Percentiles rank a stretch among this genome's conserved stretches.
Evolutionary conservation across 441 rosid species (phyloP).

Genomic region (Daphne laureola): DNA sequence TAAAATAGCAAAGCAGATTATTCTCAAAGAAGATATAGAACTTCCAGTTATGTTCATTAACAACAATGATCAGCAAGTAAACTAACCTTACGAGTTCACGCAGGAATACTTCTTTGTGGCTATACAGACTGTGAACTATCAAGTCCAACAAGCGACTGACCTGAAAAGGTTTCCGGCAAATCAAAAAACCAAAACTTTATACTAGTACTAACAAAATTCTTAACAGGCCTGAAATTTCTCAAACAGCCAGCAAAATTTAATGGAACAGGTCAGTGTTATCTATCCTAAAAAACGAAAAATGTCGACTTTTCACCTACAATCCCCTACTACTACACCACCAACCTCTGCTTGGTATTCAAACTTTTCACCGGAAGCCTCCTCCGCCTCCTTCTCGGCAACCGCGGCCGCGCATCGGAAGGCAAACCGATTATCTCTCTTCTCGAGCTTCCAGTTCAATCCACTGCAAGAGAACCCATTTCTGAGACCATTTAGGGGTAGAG

Average conservation of each 20-base stretch:
- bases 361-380: slow-evolving; percentile 75
- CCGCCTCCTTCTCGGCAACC: slow-evolving; percentile 76
- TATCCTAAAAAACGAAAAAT: background rate
- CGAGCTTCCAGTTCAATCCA: slow-evolving; percentile 53
- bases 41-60: no score
- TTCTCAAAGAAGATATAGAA: no score
- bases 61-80: background rate
- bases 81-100: slow-evolving; percentile 94
- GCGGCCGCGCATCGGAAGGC: slow-evolving; percentile 61
- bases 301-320: background rate
- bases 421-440: slow-evolving; percentile 39
- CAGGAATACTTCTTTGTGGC: slow-evolving; percentile 94
- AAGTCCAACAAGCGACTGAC: slow-evolving; percentile 89
- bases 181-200: background rate
- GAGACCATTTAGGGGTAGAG: slow-evolving; percentile 37
- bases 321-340: slow-evolving; percentile 20
- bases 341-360: slow-evolving; percentile 99
- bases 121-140: slow-evolving; percentile 97
- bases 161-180: slow-evolving; percentile 31
- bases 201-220: background rate
- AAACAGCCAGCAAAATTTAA: no score
- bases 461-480: slow-evolving; percentile 36
- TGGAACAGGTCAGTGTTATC: no score
- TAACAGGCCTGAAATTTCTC: background rate
- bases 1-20: no score